Conservation (phyloP, 129 eudicot species). For the Flaveria robusta region DNA sequence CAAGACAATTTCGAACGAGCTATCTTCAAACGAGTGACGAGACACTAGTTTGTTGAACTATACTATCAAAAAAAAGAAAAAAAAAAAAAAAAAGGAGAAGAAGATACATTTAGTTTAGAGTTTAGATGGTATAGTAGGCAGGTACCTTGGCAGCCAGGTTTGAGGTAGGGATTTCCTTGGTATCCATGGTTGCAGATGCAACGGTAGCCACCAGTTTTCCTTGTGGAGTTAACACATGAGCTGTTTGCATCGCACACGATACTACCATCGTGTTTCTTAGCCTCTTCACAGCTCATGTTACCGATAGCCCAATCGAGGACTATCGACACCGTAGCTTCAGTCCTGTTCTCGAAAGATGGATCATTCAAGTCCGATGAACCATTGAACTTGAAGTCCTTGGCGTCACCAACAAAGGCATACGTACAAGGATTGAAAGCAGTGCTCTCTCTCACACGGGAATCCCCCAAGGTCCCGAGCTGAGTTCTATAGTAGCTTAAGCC, state of each 20-base stretch:
- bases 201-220: conserved; percentile 25
- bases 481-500: background rate
- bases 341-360: conserved; percentile 4
- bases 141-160: conserved; percentile 50
- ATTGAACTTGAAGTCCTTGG: conserved; percentile 18
- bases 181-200: conserved; percentile 46
- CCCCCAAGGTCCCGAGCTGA: background rate
- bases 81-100: no score
- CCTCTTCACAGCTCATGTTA: conserved; percentile 22
- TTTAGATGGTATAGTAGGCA: no score
- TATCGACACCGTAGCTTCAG: conserved; percentile 20
- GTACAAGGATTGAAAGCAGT: conserved; percentile 27
- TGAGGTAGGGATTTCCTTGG: conserved; percentile 45
- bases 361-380: conserved; percentile 23
- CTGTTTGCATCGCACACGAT: conserved; percentile 26
- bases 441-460: background rate
- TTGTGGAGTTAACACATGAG: conserved; percentile 1
- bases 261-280: background rate
- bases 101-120: no score
- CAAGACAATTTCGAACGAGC: no score
- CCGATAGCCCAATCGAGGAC: conserved; percentile 43
- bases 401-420: conserved; percentile 48
- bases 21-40: no score
- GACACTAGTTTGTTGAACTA: background rate
- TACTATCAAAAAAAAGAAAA: no score